These are phyloP conservation scores for Scheffersomyces cryptocercus DNA, from an alignment of 1,139 yeast genomes.

Conservation along the genomic window DNA sequence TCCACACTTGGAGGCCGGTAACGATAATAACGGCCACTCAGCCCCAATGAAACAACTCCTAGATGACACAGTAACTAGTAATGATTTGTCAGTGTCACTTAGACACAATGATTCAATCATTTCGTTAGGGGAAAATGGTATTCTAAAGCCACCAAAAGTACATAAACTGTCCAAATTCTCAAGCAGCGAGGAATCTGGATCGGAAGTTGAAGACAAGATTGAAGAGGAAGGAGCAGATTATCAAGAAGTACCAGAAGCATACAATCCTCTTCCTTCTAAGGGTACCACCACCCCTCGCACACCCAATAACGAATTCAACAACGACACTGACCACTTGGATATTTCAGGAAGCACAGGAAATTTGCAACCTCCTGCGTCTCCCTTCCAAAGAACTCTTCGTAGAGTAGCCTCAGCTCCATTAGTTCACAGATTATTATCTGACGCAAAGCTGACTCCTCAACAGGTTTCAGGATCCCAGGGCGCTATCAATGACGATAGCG, in stretches of 20 bases:
- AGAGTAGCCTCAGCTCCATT: constrained; percentile 85
- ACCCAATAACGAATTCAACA: constrained; percentile 4
- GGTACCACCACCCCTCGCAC: constrained; percentile 5
- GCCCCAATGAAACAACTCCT: constrained; percentile 3
- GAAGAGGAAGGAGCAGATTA: constrained; percentile 2
- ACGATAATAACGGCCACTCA: constrained; percentile 2
- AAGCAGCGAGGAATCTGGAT: constrained; percentile 11
- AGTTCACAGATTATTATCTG: constrained; percentile 41
- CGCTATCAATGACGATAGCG: constrained; percentile 6
- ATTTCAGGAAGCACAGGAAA: constrained; percentile 1
- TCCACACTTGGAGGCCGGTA: constrained; percentile 37
- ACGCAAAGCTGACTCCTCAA: constrained; percentile 13
- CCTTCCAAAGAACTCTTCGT: constrained; percentile 58
- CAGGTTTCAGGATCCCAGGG: not conserved
- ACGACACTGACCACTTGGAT: not conserved
- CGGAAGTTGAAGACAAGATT: constrained; percentile 5
- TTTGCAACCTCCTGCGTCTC: constrained; percentile 21
- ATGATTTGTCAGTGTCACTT: constrained; percentile 35
- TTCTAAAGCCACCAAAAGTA: constrained; percentile 25
- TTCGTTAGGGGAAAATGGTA: constrained; percentile 22
- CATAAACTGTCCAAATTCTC: constrained; percentile 11
- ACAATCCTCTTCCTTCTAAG: constrained; percentile 6
- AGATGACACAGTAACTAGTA: constrained; percentile 11
- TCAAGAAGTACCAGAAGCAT: constrained; percentile 2
- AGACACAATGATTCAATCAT: constrained; percentile 48